Evolutionary conservation across 2,329 filamentous ascomycete genomes (phyloP).

Genomic region (Ophiostoma triangulosporum): DNA sequence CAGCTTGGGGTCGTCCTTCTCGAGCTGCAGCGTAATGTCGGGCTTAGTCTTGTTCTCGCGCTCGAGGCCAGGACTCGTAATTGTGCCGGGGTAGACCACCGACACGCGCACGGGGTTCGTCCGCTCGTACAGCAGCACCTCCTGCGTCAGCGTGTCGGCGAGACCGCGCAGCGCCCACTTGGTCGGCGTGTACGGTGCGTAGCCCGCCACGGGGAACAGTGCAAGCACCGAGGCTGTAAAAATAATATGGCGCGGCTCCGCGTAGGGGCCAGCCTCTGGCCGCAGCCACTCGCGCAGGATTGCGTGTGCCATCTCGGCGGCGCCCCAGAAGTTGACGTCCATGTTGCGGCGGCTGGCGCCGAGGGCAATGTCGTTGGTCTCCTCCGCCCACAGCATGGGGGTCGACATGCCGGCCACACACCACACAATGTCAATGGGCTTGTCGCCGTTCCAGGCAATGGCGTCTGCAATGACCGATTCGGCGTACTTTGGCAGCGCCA

Average conservation of each 20-base stretch:
- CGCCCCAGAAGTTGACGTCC: constrained; percentile 86
- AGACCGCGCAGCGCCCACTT: constrained; percentile 78
- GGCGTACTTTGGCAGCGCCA: constrained; percentile 58
- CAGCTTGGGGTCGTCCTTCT: constrained; percentile 70
- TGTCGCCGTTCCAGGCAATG: constrained; percentile 62
- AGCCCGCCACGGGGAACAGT: constrained; percentile 68
- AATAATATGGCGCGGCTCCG: constrained; percentile 61
- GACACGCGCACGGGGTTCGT: constrained; percentile 54
- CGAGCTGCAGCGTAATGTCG: constrained; percentile 61
- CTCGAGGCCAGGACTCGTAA: constrained; percentile 60
- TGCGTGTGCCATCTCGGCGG: constrained; percentile 73
- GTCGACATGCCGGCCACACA: constrained; percentile 65
- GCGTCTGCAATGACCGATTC: constrained; percentile 56
- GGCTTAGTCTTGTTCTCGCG: constrained; percentile 71
- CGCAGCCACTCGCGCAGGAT: constrained; percentile 62
- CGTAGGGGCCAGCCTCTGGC: constrained; percentile 30
- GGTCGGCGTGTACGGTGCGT: constrained; percentile 67
- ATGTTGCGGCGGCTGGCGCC: constrained; percentile 61
- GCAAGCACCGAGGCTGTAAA: constrained; percentile 71
- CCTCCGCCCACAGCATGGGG: constrained; percentile 69
- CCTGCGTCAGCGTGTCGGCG: constrained; percentile 70
- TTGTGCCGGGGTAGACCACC: constrained; percentile 72
- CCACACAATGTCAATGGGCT: constrained; percentile 76
- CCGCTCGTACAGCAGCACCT: constrained; percentile 74
- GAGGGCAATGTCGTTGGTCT: constrained; percentile 41